Conservation (phyloP, 2,329 filamentous ascomycete species). For the Fusarium fracticaudum region DNA sequence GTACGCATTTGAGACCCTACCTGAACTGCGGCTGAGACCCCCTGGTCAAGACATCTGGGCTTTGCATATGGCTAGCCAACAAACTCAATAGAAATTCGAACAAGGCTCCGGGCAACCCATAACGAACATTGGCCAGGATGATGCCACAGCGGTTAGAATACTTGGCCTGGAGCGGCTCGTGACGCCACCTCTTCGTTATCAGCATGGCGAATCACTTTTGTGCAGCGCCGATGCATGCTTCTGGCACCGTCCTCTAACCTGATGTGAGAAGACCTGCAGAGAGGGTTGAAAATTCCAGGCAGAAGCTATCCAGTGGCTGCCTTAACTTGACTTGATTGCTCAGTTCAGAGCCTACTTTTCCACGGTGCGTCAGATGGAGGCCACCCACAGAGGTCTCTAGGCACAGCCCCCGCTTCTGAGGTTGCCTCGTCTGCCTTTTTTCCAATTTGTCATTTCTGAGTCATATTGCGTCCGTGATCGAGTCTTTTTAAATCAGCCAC, state of each 20-base stretch:
- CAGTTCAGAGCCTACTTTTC: background rate
- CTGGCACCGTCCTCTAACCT: background rate
- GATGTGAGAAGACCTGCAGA: background rate
- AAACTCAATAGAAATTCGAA: accelerated
- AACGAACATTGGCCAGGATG: background rate
- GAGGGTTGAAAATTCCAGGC: background rate
- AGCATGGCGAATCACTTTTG: background rate
- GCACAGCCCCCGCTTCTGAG: background rate
- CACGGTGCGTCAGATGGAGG: background rate
- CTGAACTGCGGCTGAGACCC: background rate
- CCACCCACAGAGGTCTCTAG: background rate
- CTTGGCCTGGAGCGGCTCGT: background rate
- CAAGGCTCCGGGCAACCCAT: background rate
- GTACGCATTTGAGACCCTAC: background rate
- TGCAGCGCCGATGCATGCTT: background rate
- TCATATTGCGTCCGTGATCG: background rate
- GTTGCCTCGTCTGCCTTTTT: background rate
- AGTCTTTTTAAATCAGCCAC: background rate
- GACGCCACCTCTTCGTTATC: background rate
- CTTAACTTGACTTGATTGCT: background rate
- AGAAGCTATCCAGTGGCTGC: background rate
- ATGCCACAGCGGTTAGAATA: background rate
- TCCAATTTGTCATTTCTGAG: background rate
- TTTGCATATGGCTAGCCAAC: background rate
- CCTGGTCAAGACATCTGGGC: background rate